Base-by-base conservation (phyloP, 208 protist genomes). In the Trichomonas tenax region DNA sequence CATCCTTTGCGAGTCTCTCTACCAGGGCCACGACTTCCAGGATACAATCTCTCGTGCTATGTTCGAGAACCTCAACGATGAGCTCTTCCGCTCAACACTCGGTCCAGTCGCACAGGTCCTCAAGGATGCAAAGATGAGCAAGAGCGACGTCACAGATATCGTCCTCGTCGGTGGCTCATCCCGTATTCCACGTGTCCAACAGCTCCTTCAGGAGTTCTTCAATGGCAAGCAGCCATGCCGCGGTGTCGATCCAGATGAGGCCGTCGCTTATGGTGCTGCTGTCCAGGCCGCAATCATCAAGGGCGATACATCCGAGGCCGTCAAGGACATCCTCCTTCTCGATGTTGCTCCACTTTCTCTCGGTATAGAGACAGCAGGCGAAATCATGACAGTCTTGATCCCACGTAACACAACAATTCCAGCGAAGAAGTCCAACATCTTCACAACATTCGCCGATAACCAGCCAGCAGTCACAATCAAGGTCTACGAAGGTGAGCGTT, bases 21-120 rank as follows among this genome's bases (percentile, higher is more conserved):
- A n/a, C n/a, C n/a, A n/a, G n/a, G n/a, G n/a, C n/a, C 98, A 98
- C 34, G 99, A 99, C 97, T 99, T 99, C 97, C 98, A 98, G 90
- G 97, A 98, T 10, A 96, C 82, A 44, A 97, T 99, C 96, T 99
- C 99, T 21, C 98, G 99, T 72, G 98, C 99, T 44, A 98, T 98
- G 96, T 99, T 99, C 96, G 99, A 99, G 97, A 98, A 99, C 97
- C 97, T 99, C 23, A 98, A 97, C 97, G 88, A 96, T 17, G 98
- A 98, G 96, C 96, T 98, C 14, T 99, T 99, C 98, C 96, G 97
- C 48, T 96, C 95, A 58, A 98, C 97, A 96, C 40, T 98, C 10
- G 97, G 97, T 4, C 98, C 96, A 93, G 97, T 99, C 81, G 98
- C 98, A 90, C 97, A 97, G 63, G 98, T 98, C 48, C 96, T 99